Conservation (phyloP, 2,329 filamentous ascomycete genomes). For the Aspergillus japonicus region DNA sequence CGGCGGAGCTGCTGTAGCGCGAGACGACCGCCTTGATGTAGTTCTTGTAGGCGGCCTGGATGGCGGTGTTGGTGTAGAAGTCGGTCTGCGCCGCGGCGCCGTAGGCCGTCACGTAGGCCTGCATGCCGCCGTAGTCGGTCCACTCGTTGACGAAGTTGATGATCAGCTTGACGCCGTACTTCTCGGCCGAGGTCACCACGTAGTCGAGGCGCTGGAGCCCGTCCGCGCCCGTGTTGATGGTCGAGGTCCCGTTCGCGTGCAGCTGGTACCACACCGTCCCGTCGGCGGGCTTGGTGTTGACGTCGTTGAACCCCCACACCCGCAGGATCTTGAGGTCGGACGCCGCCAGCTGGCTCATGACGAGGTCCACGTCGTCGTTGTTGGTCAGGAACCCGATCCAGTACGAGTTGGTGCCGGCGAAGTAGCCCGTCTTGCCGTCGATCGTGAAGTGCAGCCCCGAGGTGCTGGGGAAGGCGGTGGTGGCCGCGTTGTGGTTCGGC, state of each 20-base stretch:
- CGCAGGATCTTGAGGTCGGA: constrained; percentile 53
- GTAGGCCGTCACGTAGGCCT: constrained; percentile 57
- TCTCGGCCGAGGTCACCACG: constrained; percentile 60
- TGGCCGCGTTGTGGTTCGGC: constrained; percentile 1
- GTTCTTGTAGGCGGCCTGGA: constrained; percentile 59
- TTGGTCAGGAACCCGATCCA: constrained; percentile 53
- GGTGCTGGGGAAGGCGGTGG: constrained; percentile 24
- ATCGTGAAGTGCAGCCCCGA: constrained; percentile 38
- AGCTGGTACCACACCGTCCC: constrained; percentile 49
- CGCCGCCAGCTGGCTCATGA: constrained; percentile 32
- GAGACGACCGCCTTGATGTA: constrained; percentile 62
- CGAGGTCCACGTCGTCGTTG: constrained; percentile 49
- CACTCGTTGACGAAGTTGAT: constrained; percentile 63
- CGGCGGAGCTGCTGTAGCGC: constrained; percentile 58
- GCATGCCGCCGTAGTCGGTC: constrained; percentile 66
- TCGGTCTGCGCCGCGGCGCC: constrained; percentile 49
- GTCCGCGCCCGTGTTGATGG: constrained; percentile 63
- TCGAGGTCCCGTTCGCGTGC: constrained; percentile 36
- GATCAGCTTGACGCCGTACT: constrained; percentile 61
- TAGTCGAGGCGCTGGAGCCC: constrained; percentile 65
- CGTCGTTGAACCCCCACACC: constrained; percentile 57
- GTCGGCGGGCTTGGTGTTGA: constrained; percentile 38
- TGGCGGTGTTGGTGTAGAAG: constrained; percentile 58
- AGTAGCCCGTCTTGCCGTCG: constrained; percentile 43
- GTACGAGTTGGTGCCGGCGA: constrained; percentile 53